A percentile compares a stretch with the other conserved stretches of the same genome.
These are phyloP conservation scores for Alternaria infectoria DNA, from an alignment of 2,329 filamentous ascomycete genomes.

Conservation along the genomic window DNA sequence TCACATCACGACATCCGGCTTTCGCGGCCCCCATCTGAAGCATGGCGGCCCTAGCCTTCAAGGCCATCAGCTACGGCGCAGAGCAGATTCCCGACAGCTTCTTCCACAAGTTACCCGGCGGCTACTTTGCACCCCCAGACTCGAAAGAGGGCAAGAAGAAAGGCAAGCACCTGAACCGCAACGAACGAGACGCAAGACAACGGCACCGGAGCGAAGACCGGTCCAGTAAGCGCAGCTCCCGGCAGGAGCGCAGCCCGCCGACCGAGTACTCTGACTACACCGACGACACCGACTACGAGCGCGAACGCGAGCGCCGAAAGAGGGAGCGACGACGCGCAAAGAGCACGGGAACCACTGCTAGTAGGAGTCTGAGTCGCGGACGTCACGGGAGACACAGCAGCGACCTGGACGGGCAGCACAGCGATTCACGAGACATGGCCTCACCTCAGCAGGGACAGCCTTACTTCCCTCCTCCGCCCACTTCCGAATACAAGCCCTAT, in stretches of 20 bases:
- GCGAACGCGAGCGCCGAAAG: slow-evolving; percentile 27
- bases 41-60: slow-evolving; percentile 47
- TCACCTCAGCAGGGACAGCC: slow-evolving; percentile 33
- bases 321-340: slow-evolving; percentile 34
- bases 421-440: slow-evolving; percentile 33
- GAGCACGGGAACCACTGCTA: slow-evolving; percentile 32
- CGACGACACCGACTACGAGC: slow-evolving; percentile 42
- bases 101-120: slow-evolving; percentile 47
- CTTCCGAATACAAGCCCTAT: slow-evolving; percentile 44
- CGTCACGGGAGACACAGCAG: slow-evolving; percentile 31
- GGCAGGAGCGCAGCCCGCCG: slow-evolving; percentile 34
- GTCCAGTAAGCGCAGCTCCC: slow-evolving; percentile 25
- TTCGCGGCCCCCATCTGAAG: slow-evolving; percentile 28
- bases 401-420: slow-evolving; percentile 33
- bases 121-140: slow-evolving; percentile 44
- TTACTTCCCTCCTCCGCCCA: slow-evolving; percentile 43
- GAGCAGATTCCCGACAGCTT: slow-evolving; percentile 48
- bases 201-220: slow-evolving; percentile 22
- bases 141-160: slow-evolving; percentile 32
- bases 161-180: slow-evolving; percentile 17
- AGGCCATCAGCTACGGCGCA: slow-evolving; percentile 47
- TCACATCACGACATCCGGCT: slow-evolving; percentile 38
- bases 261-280: slow-evolving; percentile 39
- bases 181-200: slow-evolving; percentile 23
- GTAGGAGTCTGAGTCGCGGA: slow-evolving; percentile 37